Evolutionary conservation across 768 basidiomycete genomes (phyloP), one percentile per base, ranked within the genome.

Genomic region (Coprinellus micaceus): DNA sequence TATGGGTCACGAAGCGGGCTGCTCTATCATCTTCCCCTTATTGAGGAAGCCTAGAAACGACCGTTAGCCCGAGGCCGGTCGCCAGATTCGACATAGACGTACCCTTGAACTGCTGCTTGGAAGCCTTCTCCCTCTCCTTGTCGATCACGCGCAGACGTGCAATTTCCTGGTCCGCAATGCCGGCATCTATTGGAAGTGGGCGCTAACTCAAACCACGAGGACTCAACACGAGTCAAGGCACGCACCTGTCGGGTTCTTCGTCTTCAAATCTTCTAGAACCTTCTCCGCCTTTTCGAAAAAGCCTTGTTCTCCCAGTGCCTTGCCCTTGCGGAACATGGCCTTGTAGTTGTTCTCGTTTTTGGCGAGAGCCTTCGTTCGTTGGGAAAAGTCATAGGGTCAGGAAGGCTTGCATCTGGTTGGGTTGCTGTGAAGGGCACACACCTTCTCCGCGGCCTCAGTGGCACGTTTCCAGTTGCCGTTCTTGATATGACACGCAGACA

Each of bases 401-500:
- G n/a, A n/a, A n/a, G n/a, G n/a, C n/a, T n/a, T n/a, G n/a, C n/a
- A n/a, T n/a, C n/a, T n/a, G n/a, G n/a, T n/a, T n/a, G n/a, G n/a
- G n/a, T n/a, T n/a, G n/a, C n/a, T n/a, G n/a, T n/a, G n/a, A n/a
- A n/a, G 9, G 37, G 5, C 22, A 15, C 26, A 43, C 19, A 67
- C 90, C 78, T 92, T 88, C 62, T 92, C 84, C 22, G 91, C 89
- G n/a, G 89, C 85, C 61, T 93, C 89, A 51, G 82, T 67, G 0
- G 85, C 87, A 13, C 91, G 82, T 64, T 83, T 82, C 88, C 88
- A 94, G 65, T 91, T 94, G 46, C 77, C 75, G 49, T 83, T 82
- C 70, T 90, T 91, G 64, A 93, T 72, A 66, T 93, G 89, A 61
- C 89, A 91, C 4, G 89, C 89, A 2, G 86, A 82, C 87, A 90